These are phyloP conservation scores for Trichosporon faecale DNA, from an alignment of 1,284 basidiomycete species.

Conservation along the genomic window DNA sequence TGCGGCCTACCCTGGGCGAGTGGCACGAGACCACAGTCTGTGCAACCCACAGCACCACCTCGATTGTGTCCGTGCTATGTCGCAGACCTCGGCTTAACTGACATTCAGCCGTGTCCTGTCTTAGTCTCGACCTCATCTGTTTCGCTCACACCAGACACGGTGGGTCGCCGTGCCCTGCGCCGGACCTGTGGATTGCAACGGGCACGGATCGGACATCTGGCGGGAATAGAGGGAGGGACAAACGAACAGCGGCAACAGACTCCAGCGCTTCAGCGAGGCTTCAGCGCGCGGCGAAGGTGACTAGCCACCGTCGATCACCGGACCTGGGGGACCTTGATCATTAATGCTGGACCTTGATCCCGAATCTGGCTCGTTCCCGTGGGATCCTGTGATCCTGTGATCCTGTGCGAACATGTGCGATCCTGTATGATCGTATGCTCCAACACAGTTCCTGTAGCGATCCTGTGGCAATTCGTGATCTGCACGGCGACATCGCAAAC, in stretches of 20 bases:
- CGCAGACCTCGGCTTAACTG: not conserved
- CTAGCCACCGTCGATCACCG: conserved; percentile 1
- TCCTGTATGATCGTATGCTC: not conserved
- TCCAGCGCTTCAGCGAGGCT: not conserved
- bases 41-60: not conserved
- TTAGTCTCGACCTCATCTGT: not conserved
- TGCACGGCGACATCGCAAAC: not conserved
- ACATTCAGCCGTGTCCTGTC: not conserved
- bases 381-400: not conserved
- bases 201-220: too few relatives aligned
- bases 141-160: not conserved
- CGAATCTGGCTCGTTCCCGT: not conserved
- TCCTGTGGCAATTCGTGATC: not conserved
- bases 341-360: not conserved
- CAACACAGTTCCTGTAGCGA: not conserved
- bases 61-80: too few relatives aligned
- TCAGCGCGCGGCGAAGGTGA: not conserved
- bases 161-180: not conserved
- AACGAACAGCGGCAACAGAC: not conserved
- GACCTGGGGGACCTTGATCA: not conserved
- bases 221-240: not conserved
- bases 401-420: not conserved
- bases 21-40: not conserved
- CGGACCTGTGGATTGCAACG: not conserved
- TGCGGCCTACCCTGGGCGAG: not conserved